phyloP scores from a whole-genome alignment of 2,329 filamentous ascomycete genomes.

The Fusarium tanahbumbuense region DNA sequence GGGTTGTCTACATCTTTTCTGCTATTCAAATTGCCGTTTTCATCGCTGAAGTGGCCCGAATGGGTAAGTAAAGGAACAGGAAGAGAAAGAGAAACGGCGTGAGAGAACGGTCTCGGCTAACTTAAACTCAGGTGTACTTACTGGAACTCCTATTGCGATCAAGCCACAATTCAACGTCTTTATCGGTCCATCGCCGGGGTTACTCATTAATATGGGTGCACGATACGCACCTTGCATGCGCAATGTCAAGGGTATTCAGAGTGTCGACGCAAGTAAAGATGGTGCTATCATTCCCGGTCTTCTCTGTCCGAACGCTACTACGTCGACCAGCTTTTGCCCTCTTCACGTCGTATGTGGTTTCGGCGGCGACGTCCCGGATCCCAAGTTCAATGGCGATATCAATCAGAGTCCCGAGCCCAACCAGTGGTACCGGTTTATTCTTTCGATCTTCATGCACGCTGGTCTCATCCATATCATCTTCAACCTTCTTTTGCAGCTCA shows the following conservation, averaged over 20 bases:
- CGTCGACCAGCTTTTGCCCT: constrained; percentile 70
- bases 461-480: constrained; percentile 95
- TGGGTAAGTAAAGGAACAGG: constrained; percentile 66
- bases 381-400: constrained; percentile 65
- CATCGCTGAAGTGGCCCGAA: constrained; percentile 86
- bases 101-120: constrained; percentile 14
- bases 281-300: constrained; percentile 61
- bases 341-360: constrained; percentile 89
- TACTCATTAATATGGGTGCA: constrained; percentile 97
- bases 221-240: constrained; percentile 96
- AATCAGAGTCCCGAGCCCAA: constrained; percentile 74
- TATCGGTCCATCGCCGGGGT: constrained; percentile 91
- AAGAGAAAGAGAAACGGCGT: not conserved
- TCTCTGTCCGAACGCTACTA: constrained; percentile 85
- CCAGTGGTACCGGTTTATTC: constrained; percentile 97
- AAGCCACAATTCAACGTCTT: constrained; percentile 93
- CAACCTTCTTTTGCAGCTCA: constrained; percentile 92
- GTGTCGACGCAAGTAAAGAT: constrained; percentile 50
- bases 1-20: constrained; percentile 85
- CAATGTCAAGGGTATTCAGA: constrained; percentile 74
- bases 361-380: constrained; percentile 72
- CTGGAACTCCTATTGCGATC: constrained; percentile 80
- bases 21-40: constrained; percentile 85
- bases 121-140: constrained; percentile 71
- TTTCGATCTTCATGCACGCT: constrained; percentile 94